These are phyloP conservation scores for Phytophthora ramorum DNA, from an alignment of 352 stramenopile genomes.

Conservation along the genomic window DNA sequence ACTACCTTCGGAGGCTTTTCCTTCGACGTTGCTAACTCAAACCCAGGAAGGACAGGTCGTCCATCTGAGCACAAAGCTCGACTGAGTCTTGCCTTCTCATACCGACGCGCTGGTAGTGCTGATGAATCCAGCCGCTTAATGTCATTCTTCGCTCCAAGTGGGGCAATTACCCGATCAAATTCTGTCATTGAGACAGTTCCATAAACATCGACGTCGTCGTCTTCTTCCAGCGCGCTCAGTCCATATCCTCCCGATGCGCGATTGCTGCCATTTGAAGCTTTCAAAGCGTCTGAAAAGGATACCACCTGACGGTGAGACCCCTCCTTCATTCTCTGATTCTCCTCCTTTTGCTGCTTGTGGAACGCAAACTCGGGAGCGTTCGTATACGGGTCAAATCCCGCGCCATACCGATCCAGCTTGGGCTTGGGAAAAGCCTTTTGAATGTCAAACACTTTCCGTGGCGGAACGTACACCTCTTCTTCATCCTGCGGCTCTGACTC, in stretches of 20 bases:
- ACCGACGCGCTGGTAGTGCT: conserved; percentile 36
- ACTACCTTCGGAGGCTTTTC: conserved; percentile 58
- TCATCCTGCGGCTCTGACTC: conserved; percentile 19
- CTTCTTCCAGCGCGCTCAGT: conserved; percentile 82
- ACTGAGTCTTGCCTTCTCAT: conserved; percentile 25
- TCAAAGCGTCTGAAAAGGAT: conserved; percentile 80
- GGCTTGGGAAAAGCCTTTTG: conserved; percentile 63
- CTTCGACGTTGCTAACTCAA: conserved; percentile 47
- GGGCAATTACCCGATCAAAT: conserved; percentile 72
- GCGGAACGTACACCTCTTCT: conserved; percentile 61
- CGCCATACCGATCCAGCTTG: conserved; percentile 81
- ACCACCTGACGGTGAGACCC: conserved; percentile 55
- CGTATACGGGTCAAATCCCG: conserved; percentile 79
- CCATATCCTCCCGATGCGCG: conserved; percentile 60
- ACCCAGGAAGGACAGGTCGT: conserved; percentile 59
- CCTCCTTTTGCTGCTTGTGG: conserved; percentile 52
- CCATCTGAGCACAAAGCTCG: conserved; percentile 64
- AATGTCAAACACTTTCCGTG: conserved; percentile 63
- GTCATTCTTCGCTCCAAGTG: conserved; percentile 26
- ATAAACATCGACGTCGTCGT: conserved; percentile 88
- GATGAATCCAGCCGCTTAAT: conserved; percentile 46
- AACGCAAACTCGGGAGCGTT: conserved; percentile 75
- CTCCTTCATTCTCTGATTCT: conserved; percentile 30
- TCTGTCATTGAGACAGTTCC: conserved; percentile 64
- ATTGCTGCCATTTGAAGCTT: conserved; percentile 42